Percentiles rank a stretch among this genome's conserved stretches.
phyloP scores from a whole-genome alignment of 192 early-diverging fungal species.

The Geranomyces variabilis region DNA sequence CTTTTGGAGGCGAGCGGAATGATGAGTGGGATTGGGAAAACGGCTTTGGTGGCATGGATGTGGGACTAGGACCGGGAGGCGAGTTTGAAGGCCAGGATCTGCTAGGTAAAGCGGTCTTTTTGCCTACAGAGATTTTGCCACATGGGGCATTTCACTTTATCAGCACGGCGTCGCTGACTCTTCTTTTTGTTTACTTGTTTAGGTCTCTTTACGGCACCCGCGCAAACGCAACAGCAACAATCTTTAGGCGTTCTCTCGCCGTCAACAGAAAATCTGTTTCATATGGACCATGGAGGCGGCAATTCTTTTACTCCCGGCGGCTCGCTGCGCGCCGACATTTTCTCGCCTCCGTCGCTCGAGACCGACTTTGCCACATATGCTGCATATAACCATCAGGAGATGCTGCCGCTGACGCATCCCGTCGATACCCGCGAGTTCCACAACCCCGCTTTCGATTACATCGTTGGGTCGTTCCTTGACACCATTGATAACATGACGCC shows the following conservation, averaged over 20 bases:
- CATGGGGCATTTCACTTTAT: too few relatives aligned
- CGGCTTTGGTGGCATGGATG: constrained; percentile 2
- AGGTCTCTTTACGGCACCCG: background rate
- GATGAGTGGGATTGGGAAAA: constrained; percentile 6
- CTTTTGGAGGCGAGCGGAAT: background rate
- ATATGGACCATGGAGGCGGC: background rate
- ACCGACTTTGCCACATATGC: constrained; percentile 1
- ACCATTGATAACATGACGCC: constrained; percentile 39
- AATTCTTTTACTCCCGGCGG: constrained; percentile 26
- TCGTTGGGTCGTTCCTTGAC: constrained; percentile 50
- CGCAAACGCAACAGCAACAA: background rate
- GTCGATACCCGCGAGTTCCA: constrained; percentile 16
- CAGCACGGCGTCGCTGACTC: too few relatives aligned
- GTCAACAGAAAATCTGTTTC: constrained; percentile 14
- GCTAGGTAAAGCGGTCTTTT: background rate
- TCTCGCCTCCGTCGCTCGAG: constrained; percentile 8
- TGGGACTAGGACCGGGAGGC: background rate
- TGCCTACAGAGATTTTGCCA: too few relatives aligned
- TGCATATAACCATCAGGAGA: background rate
- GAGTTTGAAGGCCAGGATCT: constrained; percentile 1
- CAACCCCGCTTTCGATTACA: constrained; percentile 45
- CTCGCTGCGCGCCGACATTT: constrained; percentile 15
- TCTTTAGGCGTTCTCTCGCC: constrained; percentile 15
- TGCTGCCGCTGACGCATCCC: constrained; percentile 10
- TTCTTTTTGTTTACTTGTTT: too few relatives aligned